A percentile compares a stretch with the other conserved stretches of the same genome.
Evolutionary conservation across 106 monocot genomes (phyloP).

Genomic region (Platanthera guangdongensis): DNA sequence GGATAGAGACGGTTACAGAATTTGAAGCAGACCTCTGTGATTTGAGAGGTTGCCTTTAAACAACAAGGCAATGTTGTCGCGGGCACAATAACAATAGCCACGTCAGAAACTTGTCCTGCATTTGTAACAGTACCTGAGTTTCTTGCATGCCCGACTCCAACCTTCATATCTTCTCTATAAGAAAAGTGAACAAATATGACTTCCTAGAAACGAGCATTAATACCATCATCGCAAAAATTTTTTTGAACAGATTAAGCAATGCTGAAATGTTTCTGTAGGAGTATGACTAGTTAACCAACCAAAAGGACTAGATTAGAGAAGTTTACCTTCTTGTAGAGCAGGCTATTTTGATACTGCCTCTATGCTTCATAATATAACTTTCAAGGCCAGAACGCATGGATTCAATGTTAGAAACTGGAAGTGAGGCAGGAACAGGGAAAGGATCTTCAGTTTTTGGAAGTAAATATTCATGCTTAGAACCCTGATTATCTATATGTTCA

Average conservation of each 20-base stretch:
- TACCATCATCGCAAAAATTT: background rate
- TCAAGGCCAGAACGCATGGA: slow-evolving; percentile 46
- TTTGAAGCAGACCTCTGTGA: slow-evolving; percentile 24
- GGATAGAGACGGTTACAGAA: background rate
- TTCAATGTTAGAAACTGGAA: slow-evolving; percentile 31
- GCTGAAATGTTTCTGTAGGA: background rate
- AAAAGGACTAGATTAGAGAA: background rate
- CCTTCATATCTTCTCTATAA: slow-evolving; percentile 30
- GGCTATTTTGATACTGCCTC: slow-evolving; percentile 5
- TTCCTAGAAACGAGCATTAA: background rate
- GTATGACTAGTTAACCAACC: background rate
- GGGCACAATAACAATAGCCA: slow-evolving; percentile 24
- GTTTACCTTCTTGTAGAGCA: slow-evolving; percentile 41
- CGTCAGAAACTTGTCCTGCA: slow-evolving; percentile 26
- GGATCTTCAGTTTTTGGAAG: slow-evolving; percentile 23
- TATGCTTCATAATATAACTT: slow-evolving; percentile 49
- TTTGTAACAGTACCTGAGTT: slow-evolving; percentile 13
- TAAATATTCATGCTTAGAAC: slow-evolving; percentile 26
- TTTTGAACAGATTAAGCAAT: background rate
- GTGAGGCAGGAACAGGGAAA: slow-evolving; percentile 11
- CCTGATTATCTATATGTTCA: slow-evolving; percentile 27
- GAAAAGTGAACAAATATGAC: background rate
- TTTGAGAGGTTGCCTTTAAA: slow-evolving; percentile 13
- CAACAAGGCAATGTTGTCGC: slow-evolving; percentile 15
- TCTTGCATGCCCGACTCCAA: slow-evolving; percentile 37